These are phyloP conservation scores for Cladosporium velox DNA, from an alignment of 2,329 filamentous ascomycete genomes.

Conservation along the genomic window DNA sequence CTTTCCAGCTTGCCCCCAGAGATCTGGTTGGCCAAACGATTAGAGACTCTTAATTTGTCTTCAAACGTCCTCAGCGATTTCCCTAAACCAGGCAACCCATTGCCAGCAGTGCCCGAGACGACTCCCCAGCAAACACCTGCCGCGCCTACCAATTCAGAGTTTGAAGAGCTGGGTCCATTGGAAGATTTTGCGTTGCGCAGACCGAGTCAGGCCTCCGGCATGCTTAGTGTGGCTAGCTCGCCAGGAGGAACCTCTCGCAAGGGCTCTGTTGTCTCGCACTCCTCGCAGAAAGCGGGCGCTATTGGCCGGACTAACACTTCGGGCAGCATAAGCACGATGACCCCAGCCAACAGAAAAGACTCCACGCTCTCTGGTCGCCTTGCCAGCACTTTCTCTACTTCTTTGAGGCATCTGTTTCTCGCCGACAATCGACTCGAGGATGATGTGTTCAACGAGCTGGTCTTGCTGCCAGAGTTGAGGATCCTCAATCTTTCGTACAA, in stretches of 20 bases:
- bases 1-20: constrained; percentile 84
- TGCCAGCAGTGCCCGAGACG: constrained; percentile 44
- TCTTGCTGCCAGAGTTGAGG: constrained; percentile 76
- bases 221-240: constrained; percentile 62
- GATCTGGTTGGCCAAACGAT: constrained; percentile 89
- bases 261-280: constrained; percentile 79
- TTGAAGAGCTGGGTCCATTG: constrained; percentile 72
- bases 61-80: constrained; percentile 91
- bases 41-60: constrained; percentile 91
- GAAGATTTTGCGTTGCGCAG: constrained; percentile 67
- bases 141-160: constrained; percentile 65
- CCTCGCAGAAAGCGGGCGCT: constrained; percentile 61
- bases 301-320: constrained; percentile 76
- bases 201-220: constrained; percentile 78
- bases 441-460: constrained; percentile 91
- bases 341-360: constrained; percentile 72
- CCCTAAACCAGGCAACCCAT: constrained; percentile 75
- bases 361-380: constrained; percentile 80
- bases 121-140: constrained; percentile 37
- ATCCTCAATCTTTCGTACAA: constrained; percentile 95
- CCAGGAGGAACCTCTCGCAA: constrained; percentile 59
- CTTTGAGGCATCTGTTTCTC: constrained; percentile 79
- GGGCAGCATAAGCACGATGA: constrained; percentile 56
- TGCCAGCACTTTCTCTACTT: constrained; percentile 83
- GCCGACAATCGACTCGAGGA: constrained; percentile 94